Percentiles rank a stretch among this genome's conserved stretches.
phyloP scores from a whole-genome alignment of 164 flowering plant species.

The Annona cherimola region DNA sequence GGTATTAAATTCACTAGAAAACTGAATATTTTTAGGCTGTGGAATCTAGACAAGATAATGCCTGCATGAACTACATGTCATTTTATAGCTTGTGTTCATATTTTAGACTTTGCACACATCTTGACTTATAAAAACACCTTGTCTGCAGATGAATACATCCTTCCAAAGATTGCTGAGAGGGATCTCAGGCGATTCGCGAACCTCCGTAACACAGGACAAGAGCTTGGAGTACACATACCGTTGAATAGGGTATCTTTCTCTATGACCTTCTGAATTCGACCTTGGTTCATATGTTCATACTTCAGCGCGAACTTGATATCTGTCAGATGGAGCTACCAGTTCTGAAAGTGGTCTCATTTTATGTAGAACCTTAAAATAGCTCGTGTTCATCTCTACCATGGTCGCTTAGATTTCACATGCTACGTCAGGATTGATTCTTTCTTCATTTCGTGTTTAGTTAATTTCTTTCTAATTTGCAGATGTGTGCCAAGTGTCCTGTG shows the following conservation, averaged over 20 bases:
- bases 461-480: constrained; percentile 30
- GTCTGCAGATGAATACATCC: constrained; percentile 78
- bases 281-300: neutral
- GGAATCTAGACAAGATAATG: neutral
- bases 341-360: no score
- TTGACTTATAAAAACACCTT: neutral
- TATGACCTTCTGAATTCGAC: neutral
- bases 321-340: no score
- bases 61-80: neutral
- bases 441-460: neutral
- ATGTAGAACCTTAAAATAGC: neutral
- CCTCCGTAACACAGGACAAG: constrained; percentile 51
- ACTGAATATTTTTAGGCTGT: neutral
- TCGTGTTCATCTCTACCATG: neutral
- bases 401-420: neutral
- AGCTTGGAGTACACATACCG: constrained; percentile 47
- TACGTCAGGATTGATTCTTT: neutral
- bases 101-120: neutral
- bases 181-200: constrained; percentile 70
- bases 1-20: neutral
- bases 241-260: constrained; percentile 39
- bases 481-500: constrained; percentile 72
- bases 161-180: constrained; percentile 92
- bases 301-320: neutral
- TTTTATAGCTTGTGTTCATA: neutral